Evolutionary conservation across 192 early-diverging fungal genomes (phyloP).

Genomic region (Backusella parvicylindrica): DNA sequence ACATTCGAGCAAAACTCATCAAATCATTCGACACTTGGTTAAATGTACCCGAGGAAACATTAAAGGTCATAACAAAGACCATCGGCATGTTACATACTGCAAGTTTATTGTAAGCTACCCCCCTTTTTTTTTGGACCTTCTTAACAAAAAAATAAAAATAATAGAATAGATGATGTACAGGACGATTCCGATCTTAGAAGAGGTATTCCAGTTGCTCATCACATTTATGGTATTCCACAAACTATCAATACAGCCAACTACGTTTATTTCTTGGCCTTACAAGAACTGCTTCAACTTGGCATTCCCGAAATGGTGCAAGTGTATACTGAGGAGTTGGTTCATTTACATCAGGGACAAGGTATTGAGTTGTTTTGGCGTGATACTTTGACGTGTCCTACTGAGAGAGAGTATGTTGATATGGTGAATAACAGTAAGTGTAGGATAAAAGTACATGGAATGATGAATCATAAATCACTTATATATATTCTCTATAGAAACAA

Average conservation of each 20-base stretch:
- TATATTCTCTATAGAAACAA: slow-evolving; percentile 63
- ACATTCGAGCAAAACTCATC: slow-evolving; percentile 88
- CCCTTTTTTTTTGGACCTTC: background rate
- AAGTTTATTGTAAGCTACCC: slow-evolving; percentile 70
- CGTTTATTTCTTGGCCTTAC: slow-evolving; percentile 89
- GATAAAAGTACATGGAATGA: background rate
- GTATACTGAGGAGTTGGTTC: slow-evolving; percentile 87
- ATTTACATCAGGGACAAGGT: slow-evolving; percentile 93
- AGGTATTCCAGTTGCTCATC: slow-evolving; percentile 90
- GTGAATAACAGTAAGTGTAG: slow-evolving; percentile 67
- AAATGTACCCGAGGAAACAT: slow-evolving; percentile 60
- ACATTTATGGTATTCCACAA: slow-evolving; percentile 90
- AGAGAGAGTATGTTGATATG: slow-evolving; percentile 85
- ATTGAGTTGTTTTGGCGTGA: slow-evolving; percentile 92
- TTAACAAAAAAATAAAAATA: background rate
- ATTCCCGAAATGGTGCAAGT: slow-evolving; percentile 69
- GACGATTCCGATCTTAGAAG: slow-evolving; percentile 85
- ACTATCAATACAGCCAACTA: slow-evolving; percentile 97
- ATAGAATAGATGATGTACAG: slow-evolving; percentile 93
- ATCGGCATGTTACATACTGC: slow-evolving; percentile 96
- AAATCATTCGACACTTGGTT: slow-evolving; percentile 92
- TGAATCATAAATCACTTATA: too few relatives aligned
- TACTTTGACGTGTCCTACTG: slow-evolving; percentile 75
- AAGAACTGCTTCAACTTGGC: slow-evolving; percentile 63
- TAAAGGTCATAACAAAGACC: slow-evolving; percentile 73